A percentile compares a stretch with the other conserved stretches of the same genome.
These are phyloP conservation scores for Elsinoe batatas DNA, from an alignment of 2,329 filamentous ascomycete species.

Conservation along the genomic window DNA sequence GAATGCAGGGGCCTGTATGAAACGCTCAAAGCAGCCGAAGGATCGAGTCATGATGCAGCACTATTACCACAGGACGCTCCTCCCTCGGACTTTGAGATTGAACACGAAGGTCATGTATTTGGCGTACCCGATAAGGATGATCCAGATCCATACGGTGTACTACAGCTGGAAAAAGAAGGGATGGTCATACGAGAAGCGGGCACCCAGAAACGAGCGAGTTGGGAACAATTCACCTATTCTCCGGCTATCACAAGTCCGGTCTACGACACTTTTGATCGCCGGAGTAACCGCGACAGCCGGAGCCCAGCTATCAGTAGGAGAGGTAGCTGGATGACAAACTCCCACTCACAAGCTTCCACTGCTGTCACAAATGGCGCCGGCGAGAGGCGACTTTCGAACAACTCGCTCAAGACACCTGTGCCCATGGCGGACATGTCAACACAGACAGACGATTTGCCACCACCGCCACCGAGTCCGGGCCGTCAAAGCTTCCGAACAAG, in stretches of 20 bases:
- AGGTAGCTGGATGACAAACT: slow-evolving; percentile 54
- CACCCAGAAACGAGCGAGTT: slow-evolving; percentile 59
- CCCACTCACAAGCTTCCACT: slow-evolving; percentile 49
- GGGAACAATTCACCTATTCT: slow-evolving; percentile 74
- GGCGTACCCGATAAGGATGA: slow-evolving; percentile 71
- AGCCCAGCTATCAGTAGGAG: slow-evolving; percentile 39
- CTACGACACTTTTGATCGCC: slow-evolving; percentile 48
- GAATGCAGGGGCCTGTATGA: slow-evolving; percentile 58
- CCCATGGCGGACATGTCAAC: slow-evolving; percentile 57
- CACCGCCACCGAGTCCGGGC: slow-evolving; percentile 14
- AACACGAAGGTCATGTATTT: slow-evolving; percentile 49
- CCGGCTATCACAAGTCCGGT: slow-evolving; percentile 66
- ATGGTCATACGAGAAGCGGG: slow-evolving; percentile 88
- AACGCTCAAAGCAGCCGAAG: slow-evolving; percentile 81
- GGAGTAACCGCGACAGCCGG: slow-evolving; percentile 55
- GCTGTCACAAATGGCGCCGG: slow-evolving; percentile 6
- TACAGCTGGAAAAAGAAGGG: slow-evolving; percentile 82
- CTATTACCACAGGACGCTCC: slow-evolving; percentile 61
- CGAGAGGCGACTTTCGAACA: background rate
- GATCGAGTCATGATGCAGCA: slow-evolving; percentile 59
- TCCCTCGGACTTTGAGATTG: slow-evolving; percentile 62
- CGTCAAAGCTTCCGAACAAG: slow-evolving; percentile 15
- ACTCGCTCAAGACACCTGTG: slow-evolving; percentile 2
- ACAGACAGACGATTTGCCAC: slow-evolving; percentile 40
- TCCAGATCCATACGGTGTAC: slow-evolving; percentile 83